These are phyloP conservation scores for Hsuehochloa calcarea DNA, from an alignment of 176 grass and related monocot species.

Conservation along the genomic window DNA sequence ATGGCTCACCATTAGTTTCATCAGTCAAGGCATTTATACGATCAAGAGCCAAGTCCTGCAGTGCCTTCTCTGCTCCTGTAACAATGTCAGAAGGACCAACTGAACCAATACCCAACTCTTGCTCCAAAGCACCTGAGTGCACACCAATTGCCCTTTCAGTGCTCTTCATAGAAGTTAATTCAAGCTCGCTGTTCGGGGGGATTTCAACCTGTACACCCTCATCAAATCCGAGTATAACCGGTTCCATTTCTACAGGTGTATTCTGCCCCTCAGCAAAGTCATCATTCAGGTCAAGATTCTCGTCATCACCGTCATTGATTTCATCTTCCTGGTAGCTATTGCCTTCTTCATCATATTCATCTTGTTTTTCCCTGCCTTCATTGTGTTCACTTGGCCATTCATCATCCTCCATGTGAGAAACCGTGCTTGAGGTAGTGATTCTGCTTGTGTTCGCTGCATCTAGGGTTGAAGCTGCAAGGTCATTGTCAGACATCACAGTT, in stretches of 20 bases:
- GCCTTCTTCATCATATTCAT: constrained; percentile 72
- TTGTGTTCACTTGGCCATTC: constrained; percentile 67
- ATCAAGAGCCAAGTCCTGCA: constrained; percentile 66
- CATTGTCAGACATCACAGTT: constrained; percentile 63
- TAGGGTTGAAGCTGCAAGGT: constrained; percentile 43
- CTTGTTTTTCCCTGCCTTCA: constrained; percentile 50
- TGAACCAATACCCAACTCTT: constrained; percentile 37
- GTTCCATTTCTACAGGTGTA: constrained; percentile 54
- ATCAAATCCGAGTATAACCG: constrained; percentile 91
- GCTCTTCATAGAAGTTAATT: constrained; percentile 50
- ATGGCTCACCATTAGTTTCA: constrained; percentile 39
- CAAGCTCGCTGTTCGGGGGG: constrained; percentile 58
- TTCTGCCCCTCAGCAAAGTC: constrained; percentile 50
- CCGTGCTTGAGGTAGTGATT: constrained; percentile 51
- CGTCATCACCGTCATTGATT: constrained; percentile 57
- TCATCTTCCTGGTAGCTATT: constrained; percentile 62
- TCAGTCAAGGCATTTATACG: constrained; percentile 33
- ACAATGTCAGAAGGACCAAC: constrained; percentile 37
- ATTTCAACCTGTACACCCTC: constrained; percentile 93
- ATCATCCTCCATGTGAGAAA: constrained; percentile 62
- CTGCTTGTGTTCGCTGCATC: constrained; percentile 43
- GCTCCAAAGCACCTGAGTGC: constrained; percentile 39
- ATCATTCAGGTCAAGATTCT: constrained; percentile 62
- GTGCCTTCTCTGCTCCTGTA: constrained; percentile 59
- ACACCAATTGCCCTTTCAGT: constrained; percentile 44